These are phyloP conservation scores for Barnettozyma siamensis DNA, from an alignment of 805 yeast genomes.

Conservation along the genomic window DNA sequence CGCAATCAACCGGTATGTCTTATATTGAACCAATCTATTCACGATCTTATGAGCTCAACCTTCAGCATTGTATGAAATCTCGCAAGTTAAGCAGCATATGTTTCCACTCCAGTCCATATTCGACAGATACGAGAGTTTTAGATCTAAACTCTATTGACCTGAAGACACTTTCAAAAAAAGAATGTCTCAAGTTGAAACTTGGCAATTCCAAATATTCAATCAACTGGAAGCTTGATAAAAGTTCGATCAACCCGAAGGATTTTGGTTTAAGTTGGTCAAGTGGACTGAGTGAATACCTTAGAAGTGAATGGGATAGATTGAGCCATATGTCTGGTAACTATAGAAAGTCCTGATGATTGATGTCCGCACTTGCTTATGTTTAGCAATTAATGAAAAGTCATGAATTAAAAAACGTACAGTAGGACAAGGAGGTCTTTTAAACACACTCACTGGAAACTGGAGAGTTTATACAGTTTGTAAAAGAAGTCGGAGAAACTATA, in stretches of 20 bases:
- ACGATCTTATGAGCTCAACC: neutral
- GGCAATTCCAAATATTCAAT: slow-evolving; percentile 2
- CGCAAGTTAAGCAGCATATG: neutral
- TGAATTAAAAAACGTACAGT: too few species aligned
- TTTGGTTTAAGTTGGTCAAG: slow-evolving; percentile 11
- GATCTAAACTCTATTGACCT: slow-evolving; percentile 4
- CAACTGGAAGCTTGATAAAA: slow-evolving; percentile 4
- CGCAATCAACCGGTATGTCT: neutral
- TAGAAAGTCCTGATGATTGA: too few species aligned
- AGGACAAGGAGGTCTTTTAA: too few species aligned
- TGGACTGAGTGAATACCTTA: slow-evolving; percentile 1
- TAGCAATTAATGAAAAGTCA: too few species aligned
- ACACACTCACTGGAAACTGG: too few species aligned
- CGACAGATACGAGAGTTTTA: neutral
- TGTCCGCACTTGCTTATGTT: too few species aligned
- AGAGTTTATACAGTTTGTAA: too few species aligned
- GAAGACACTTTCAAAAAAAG: neutral
- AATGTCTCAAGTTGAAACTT: neutral
- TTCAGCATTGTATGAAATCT: neutral
- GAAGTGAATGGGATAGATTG: slow-evolving; percentile 9
- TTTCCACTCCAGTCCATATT: neutral
- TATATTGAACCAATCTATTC: neutral
- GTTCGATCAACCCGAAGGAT: slow-evolving; percentile 2
- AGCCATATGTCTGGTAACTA: slow-evolving; percentile 5
- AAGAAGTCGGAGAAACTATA: too few species aligned